phyloP scores from a whole-genome alignment of 345 rosid species.

The Reutealis trisperma region DNA sequence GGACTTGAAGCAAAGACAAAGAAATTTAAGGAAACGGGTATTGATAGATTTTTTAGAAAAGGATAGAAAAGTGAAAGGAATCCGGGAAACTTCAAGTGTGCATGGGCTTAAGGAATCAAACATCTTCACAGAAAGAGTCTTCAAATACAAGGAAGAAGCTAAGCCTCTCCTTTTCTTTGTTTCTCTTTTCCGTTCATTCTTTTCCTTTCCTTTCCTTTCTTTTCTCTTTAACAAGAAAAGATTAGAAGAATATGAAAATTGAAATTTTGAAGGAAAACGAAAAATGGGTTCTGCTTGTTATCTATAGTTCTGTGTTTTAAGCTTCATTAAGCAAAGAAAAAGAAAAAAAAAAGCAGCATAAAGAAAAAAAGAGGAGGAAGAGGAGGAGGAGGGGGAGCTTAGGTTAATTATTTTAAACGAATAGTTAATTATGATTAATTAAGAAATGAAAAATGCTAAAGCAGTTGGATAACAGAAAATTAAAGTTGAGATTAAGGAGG shows the following conservation, averaged over 20 bases:
- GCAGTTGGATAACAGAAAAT: constrained; percentile 52
- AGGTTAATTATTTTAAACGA: background rate
- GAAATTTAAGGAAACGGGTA: constrained; percentile 35
- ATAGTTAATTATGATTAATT: background rate
- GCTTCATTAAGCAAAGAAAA: constrained; percentile 32
- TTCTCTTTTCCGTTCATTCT: constrained; percentile 26
- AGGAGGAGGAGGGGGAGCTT: background rate
- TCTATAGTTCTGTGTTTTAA: constrained; percentile 11
- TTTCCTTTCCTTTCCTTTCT: constrained; percentile 13
- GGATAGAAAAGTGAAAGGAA: constrained; percentile 51
- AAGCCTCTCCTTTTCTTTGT: constrained; percentile 43
- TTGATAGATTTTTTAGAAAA: constrained; percentile 34
- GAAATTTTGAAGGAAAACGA: constrained; percentile 16
- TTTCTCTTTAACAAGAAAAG: constrained; percentile 33
- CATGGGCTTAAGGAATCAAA: constrained; percentile 45
- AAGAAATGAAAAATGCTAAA: constrained; percentile 18
- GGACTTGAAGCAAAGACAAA: constrained; percentile 38
- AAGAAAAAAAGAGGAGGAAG: constrained; percentile 1
- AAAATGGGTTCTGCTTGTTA: constrained; percentile 14
- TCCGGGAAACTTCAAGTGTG: constrained; percentile 50
- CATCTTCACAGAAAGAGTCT: constrained; percentile 49
- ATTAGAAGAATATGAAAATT: constrained; percentile 23
- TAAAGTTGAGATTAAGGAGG: constrained; percentile 42
- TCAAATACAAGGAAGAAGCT: constrained; percentile 59
- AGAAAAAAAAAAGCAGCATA: constrained; percentile 1